Base-by-base conservation (phyloP, 2,329 filamentous ascomycete species). In the Clarireedia homoeocarpa region DNA sequence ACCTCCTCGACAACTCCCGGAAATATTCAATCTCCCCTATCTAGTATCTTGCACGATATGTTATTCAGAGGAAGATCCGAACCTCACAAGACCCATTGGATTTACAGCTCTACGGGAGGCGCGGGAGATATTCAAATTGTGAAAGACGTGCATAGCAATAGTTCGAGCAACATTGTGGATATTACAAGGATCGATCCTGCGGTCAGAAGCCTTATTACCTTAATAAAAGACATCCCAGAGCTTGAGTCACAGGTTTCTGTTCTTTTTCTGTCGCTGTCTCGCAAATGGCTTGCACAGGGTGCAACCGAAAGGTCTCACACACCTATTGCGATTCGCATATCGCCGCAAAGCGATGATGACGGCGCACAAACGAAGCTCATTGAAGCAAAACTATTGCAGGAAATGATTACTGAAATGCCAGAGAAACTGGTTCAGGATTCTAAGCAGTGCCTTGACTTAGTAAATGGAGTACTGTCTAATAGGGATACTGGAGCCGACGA, bases 401-500 rank as follows among this genome's bases (percentile, higher is more conserved):
- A 77, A 36, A 77, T 90, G 70, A 81, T 89, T 69, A 78, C 81
- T 24, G 77, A 74, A 47, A 78, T 85, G 47, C 78, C 83, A 1
- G 79, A 85, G 23, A 83, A 81, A 59, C 75, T 90, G 12, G 78
- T 86, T 30, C 77, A 76, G 34, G 79, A 83, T 56, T 84, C 86
- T 2, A 77, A 78, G 45, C 82, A 87, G 62, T 75, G 88, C 6
- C 71, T 90, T 2, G 78, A 83, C 47, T 75, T 91, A 2, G 77
- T 85, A 49, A 74, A 75, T 51, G 78, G 86, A 55, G 75, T 90
- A 0, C 68, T 90, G 1, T 53, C 26, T 3, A 58, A 63, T n/a
- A 62, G 63, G 40, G 48, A 48, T 10, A 23, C 57, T 14, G 39
- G 26, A 12, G 48, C 36, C 20, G 69, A 71, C 5, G 73, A 74